Conservation (phyloP, 495 filamentous ascomycete species). For the Lindgomyces ingoldianus region DNA sequence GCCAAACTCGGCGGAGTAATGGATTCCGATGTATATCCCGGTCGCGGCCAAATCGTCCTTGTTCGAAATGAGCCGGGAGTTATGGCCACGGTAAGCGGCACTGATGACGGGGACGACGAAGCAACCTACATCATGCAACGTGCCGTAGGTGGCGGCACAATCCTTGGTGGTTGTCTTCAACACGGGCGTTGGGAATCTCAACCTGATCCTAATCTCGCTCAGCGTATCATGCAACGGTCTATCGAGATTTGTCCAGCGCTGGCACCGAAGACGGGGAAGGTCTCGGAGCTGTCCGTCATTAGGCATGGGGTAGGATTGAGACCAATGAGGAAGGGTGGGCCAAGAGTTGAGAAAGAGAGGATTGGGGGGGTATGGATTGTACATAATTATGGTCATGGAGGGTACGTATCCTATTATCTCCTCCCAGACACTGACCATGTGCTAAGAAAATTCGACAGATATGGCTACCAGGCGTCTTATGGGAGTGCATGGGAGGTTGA, state of each 20-base stretch:
- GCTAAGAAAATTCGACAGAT: conserved; percentile 75
- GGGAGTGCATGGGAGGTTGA: conserved; percentile 74
- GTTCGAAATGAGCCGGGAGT: conserved; percentile 78
- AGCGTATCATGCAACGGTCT: conserved; percentile 84
- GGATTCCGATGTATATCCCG: conserved; percentile 73
- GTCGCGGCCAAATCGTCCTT: conserved; percentile 82
- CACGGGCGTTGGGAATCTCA: conserved; percentile 79
- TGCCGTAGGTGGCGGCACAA: conserved; percentile 71
- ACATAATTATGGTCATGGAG: conserved; percentile 68
- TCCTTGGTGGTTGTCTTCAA: conserved; percentile 87
- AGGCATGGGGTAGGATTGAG: conserved; percentile 86
- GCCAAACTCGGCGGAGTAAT: conserved; percentile 77
- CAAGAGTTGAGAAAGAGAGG: conserved; percentile 79
- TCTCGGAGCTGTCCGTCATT: conserved; percentile 67
- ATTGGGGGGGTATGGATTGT: conserved; percentile 73
- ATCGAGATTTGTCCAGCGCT: conserved; percentile 72
- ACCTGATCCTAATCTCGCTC: conserved; percentile 76
- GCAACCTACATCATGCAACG: conserved; percentile 87
- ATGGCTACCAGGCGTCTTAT: conserved; percentile 84
- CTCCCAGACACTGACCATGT: not conserved
- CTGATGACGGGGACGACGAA: conserved; percentile 79
- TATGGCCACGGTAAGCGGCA: conserved; percentile 71
- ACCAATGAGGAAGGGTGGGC: conserved; percentile 72
- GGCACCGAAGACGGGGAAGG: conserved; percentile 45
- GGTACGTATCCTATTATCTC: not conserved